Percentiles rank a stretch among this genome's conserved stretches.
Conservation (phyloP, 2,329 filamentous ascomycete genomes). For the Botrytis deweyae region DNA sequence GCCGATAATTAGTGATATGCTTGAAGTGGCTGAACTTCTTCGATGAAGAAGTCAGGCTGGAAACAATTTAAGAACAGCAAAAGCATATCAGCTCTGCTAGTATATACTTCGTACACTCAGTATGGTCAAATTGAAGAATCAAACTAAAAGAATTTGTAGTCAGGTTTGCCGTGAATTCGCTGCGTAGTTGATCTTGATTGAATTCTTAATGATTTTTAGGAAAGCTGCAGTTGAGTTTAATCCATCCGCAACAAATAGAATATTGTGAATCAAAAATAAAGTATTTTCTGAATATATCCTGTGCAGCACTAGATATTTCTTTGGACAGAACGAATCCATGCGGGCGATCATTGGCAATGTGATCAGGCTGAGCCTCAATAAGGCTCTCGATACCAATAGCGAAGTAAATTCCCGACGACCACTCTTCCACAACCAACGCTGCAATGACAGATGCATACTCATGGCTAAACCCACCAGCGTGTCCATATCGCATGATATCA, state of each 20-base stretch:
- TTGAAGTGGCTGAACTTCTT: background rate
- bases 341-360: background rate
- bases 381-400: background rate
- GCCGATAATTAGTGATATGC: background rate
- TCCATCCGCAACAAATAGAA: background rate
- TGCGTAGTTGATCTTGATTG: too few relatives aligned
- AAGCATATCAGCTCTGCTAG: background rate
- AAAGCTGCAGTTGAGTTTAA: background rate
- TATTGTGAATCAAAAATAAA: background rate
- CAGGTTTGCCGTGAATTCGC: background rate
- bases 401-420: background rate
- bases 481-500: background rate
- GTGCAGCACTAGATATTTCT: fast-evolving
- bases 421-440: background rate
- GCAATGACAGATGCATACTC: background rate
- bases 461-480: background rate
- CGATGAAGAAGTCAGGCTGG: background rate
- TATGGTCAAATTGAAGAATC: background rate
- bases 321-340: background rate
- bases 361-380: background rate
- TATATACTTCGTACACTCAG: background rate
- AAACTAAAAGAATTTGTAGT: fast-evolving
- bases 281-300: background rate
- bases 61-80: background rate
- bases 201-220: too few relatives aligned